Base-by-base conservation (phyloP, 192 early-diverging fungal species). In the Glomus cerebriforme region DNA sequence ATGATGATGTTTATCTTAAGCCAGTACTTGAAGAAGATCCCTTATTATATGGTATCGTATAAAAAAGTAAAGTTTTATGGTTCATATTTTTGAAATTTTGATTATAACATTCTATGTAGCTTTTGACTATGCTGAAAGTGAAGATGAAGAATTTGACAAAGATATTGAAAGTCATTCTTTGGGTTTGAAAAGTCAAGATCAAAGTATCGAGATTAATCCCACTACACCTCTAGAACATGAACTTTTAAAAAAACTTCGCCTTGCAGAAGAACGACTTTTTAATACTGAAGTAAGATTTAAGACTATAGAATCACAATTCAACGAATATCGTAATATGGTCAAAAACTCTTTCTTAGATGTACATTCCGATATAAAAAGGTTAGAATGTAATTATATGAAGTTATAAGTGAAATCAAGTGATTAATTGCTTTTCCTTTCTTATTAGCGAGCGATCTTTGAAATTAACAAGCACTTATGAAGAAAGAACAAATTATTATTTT, bases 401-500 rank as follows among this genome's bases (percentile, higher is more conserved):
- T 43, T 43, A 12, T 43, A 43, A 43, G 5, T n/a, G n/a, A 34
- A 34, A 34, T 31, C 15, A 67, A 15, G 0, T 22, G 1, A 31
- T 39, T 69, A n/a, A 29, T 7, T 10, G 1, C 27, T 31, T 69
- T 39, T 67, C 29, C 2, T 19, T 69, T 10, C 9, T 72, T 49
- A 26, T 15, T 72, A 45, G 19, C 6, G 19, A 72, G 26, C 26
- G 45, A 45, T 71, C 70, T 12, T 12, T 72, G 43, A 72, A 47
- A 49, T 2, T 19, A 10, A 49, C 43, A 13, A 72, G 17, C 32
- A 37, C 8, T 35, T 67, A 35, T 67, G 65, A 29, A 31, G 65
- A 70, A 45, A 70, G 19, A 24, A 43, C 35, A 45, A 83, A 96
- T 86, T 98, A 98, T 84, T 99, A 99, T 92, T 99, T 98, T 91